Percentiles rank a stretch among this genome's conserved stretches.
Evolutionary conservation across 2,329 filamentous ascomycete genomes (phyloP).

Genomic region (Fusarium robinianum): DNA sequence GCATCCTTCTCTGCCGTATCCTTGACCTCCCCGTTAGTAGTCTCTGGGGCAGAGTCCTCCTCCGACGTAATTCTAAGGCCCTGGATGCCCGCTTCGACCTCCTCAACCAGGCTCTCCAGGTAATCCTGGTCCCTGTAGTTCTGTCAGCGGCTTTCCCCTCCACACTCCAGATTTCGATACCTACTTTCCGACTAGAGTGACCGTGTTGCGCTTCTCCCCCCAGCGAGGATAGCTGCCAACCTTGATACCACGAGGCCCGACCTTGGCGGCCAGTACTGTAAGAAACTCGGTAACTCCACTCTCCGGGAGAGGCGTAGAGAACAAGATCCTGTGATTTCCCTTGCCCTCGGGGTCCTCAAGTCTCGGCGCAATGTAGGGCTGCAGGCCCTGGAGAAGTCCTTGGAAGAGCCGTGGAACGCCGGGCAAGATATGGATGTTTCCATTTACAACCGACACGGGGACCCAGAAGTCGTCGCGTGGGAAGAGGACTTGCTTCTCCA

Average conservation of each 20-base stretch:
- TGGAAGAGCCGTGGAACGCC: slow-evolving; percentile 88
- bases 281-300: slow-evolving; percentile 83
- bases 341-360: slow-evolving; percentile 80
- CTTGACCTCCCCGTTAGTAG: slow-evolving; percentile 18
- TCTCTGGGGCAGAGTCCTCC: slow-evolving; percentile 42
- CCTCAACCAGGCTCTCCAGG: slow-evolving; percentile 76
- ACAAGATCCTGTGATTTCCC: slow-evolving; percentile 75
- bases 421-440: slow-evolving; percentile 90
- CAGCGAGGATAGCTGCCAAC: slow-evolving; percentile 94
- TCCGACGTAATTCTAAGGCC: slow-evolving; percentile 72
- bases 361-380: slow-evolving; percentile 70
- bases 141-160: slow-evolving; percentile 25
- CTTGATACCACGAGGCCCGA: slow-evolving; percentile 79
- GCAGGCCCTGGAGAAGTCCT: slow-evolving; percentile 75
- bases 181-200: slow-evolving; percentile 77
- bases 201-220: slow-evolving; percentile 85
- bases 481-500: slow-evolving; percentile 77
- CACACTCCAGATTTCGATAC: slow-evolving; percentile 32
- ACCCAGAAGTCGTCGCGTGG: slow-evolving; percentile 86
- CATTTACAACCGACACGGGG: slow-evolving; percentile 84
- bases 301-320: slow-evolving; percentile 87
- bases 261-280: slow-evolving; percentile 74
- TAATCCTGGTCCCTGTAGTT: slow-evolving; percentile 67
- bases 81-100: slow-evolving; percentile 77
- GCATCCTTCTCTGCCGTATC: slow-evolving; percentile 9